A percentile compares a stretch with the other conserved stretches of the same genome.
Evolutionary conservation across 176 grass and related monocot genomes (phyloP).

Genomic region (Oryza nivara): DNA sequence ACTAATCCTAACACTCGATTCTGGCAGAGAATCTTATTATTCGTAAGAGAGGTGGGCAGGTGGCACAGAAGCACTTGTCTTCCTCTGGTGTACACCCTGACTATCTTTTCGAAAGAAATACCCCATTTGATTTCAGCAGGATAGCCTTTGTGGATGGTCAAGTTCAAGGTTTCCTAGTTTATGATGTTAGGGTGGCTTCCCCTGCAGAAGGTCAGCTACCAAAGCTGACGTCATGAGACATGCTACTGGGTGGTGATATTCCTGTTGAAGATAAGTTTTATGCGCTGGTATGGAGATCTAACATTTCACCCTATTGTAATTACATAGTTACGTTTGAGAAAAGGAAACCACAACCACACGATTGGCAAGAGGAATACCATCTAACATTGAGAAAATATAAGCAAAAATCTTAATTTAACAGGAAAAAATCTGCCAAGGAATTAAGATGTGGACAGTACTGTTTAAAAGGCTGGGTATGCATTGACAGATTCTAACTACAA

Average conservation of each 20-base stretch:
- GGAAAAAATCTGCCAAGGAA: neutral
- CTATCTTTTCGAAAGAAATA: conserved; percentile 23
- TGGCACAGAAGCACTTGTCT: neutral
- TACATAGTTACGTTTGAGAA: conserved; percentile 20
- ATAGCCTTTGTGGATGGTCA: neutral
- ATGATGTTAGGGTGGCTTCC: conserved; percentile 31
- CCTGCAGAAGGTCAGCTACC: conserved; percentile 23
- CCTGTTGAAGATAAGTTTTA: conserved; percentile 27
- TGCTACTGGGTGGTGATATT: neutral
- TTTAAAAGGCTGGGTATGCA: neutral
- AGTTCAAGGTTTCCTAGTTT: neutral
- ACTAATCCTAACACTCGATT: conserved; percentile 27
- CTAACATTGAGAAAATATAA: neutral
- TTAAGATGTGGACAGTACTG: neutral
- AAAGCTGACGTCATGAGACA: neutral
- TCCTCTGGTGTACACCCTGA: neutral
- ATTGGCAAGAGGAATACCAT: neutral
- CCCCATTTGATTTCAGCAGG: neutral
- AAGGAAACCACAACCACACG: neutral
- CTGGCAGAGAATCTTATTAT: conserved; percentile 16
- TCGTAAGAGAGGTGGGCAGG: neutral
- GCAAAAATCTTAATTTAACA: neutral
- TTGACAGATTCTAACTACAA: neutral
- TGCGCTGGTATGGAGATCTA: conserved; percentile 17
- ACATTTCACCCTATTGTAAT: conserved; percentile 7